Evolutionary conservation across 345 rosid species (phyloP).

Genomic region (Moricandia moricandioides): DNA sequence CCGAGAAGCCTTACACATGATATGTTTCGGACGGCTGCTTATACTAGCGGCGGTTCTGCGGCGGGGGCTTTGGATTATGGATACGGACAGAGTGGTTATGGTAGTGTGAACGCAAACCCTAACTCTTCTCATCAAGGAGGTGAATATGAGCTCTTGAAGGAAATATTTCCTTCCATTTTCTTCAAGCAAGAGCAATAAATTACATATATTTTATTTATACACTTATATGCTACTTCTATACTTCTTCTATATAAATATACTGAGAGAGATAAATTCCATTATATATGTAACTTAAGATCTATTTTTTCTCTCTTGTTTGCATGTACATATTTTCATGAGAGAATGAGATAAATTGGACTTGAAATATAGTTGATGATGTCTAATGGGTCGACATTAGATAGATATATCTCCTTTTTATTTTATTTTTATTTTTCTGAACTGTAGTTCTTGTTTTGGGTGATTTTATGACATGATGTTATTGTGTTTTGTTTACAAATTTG

Average conservation of each 20-base stretch:
- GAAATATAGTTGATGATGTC: constrained; percentile 4
- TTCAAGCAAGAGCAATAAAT: constrained; percentile 61
- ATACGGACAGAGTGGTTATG: constrained; percentile 31
- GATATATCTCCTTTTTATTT: neutral
- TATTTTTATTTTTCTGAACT: neutral
- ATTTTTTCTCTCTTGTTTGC: constrained; percentile 20
- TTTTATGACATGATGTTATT: constrained; percentile 5
- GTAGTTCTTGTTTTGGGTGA: neutral
- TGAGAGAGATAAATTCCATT: neutral
- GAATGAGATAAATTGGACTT: constrained; percentile 18
- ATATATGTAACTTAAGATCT: constrained; percentile 19
- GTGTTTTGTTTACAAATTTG: neutral
- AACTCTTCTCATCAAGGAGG: constrained; percentile 41
- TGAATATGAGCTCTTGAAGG: constrained; percentile 45
- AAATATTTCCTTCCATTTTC: too few relatives aligned
- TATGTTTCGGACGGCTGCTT: constrained; percentile 38
- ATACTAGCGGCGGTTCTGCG: constrained; percentile 19
- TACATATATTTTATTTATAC: neutral
- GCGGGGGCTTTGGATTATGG: constrained; percentile 34
- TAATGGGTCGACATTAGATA: neutral
- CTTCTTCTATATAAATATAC: neutral
- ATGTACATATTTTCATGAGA: constrained; percentile 30
- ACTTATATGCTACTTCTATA: neutral
- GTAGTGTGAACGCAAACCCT: constrained; percentile 32
- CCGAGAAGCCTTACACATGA: constrained; percentile 41